Base-by-base conservation (phyloP, 2,329 filamentous ascomycete genomes). In the Fusarium miscanthi region DNA sequence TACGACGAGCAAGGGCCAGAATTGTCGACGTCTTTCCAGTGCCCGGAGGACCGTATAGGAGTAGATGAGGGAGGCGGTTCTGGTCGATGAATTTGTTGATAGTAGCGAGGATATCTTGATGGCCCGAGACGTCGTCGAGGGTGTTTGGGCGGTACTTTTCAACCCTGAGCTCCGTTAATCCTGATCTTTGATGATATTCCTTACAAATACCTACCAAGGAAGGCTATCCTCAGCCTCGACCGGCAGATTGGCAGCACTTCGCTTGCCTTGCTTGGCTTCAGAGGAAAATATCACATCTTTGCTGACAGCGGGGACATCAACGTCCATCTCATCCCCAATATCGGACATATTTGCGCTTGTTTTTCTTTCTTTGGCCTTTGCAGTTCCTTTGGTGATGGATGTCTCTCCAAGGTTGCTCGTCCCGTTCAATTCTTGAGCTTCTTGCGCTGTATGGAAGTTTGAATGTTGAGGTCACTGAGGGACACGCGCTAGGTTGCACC, bases 21-120 rank as follows among this genome's bases (percentile, higher is more conserved):
- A 98, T 93, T 4, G 96, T 99, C 10, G 95, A 98, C 0, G 96
- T 99, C 85, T 99, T 99, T 77, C 96, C 96, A 0, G 96, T 99
- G 67, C 96, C 96, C 1, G 96, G 96, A 9, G 96, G 96, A 0
- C 96, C 96, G 80, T 99, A 99, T 69, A 99, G 92, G 21, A 99
- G 92, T 43, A 99, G 92, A 85, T 99, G 96, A 12, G 96, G 96
- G 59, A 99, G 88, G 75, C 95, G 90, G 84, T 99, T 98, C 63
- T 93, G 89, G 80, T 98, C 95, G 80, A 99, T 90, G 78, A 99
- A 99, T 81, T 95, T 96, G 87, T 98, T 98, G 85, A 99, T 97
- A 5, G 96, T 99, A 8, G 95, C 91, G 72, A 99, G 90, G 79
- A 99, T 98, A 82, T 99, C 96, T 80, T 98, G 93, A 82, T 99